Evolutionary conservation across 2,329 filamentous ascomycete genomes (phyloP).

Genomic region (Lizonia empirigonia): DNA sequence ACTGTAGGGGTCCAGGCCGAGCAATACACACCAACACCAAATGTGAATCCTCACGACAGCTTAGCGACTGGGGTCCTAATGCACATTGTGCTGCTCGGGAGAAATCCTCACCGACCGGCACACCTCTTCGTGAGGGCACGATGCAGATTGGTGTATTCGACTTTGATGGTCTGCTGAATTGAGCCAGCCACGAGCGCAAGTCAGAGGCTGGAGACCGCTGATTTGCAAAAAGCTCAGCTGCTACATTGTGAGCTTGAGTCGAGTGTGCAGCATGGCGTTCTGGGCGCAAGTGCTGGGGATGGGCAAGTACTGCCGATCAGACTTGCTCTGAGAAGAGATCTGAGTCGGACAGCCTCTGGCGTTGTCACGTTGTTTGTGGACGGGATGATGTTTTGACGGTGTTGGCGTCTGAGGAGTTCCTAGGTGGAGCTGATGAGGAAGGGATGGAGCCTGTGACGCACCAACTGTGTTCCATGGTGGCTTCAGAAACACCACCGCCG

Average conservation of each 20-base stretch:
- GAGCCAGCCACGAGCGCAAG: slow-evolving; percentile 14
- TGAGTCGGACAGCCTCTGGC: slow-evolving; percentile 4
- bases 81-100: slow-evolving; percentile 5
- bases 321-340: slow-evolving; percentile 3
- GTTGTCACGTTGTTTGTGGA: not conserved
- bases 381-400: slow-evolving; percentile 4
- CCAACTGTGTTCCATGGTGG: slow-evolving; percentile 5
- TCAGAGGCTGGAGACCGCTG: slow-evolving; percentile 7
- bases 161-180: slow-evolving; percentile 1
- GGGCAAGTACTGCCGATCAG: slow-evolving; percentile 6
- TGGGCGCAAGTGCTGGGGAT: not conserved
- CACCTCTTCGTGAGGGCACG: slow-evolving; percentile 1
- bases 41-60: not conserved
- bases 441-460: slow-evolving; percentile 2
- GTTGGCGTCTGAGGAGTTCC: slow-evolving; percentile 13
- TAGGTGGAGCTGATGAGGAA: not conserved
- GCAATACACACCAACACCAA: slow-evolving; percentile 7
- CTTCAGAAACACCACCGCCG: slow-evolving; percentile 10
- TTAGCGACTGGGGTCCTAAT: slow-evolving; percentile 1
- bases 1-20: slow-evolving; percentile 11
- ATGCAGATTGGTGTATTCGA: slow-evolving; percentile 13
- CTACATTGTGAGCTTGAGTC: slow-evolving; percentile 3
- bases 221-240: not conserved
- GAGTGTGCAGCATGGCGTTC: slow-evolving; percentile 2
- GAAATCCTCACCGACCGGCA: slow-evolving; percentile 4